Base-by-base conservation (phyloP, 148 eudicot species). In the Drosera capensis region DNA sequence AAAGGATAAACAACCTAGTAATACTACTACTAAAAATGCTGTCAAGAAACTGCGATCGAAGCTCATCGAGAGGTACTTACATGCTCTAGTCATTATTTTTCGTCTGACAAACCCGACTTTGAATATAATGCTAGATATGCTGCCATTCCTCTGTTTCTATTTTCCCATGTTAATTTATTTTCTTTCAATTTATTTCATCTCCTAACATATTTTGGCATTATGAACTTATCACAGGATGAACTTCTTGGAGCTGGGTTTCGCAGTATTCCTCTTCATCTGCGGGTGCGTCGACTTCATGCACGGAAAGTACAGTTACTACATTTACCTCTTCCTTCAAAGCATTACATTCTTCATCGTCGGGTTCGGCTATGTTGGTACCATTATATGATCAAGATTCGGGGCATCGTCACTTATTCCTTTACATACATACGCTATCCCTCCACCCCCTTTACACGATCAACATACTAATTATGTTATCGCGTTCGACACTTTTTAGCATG, bases 361-460 rank as follows among this genome's bases (percentile, higher is more conserved):
- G 14, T 66, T 90, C 19, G 99, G 99, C 46, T 90, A 81, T 47
- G 64, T 90, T 23, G 99, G 99, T 57, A 90, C 97, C 49, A 72
- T 90, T 19, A 75, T 90, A 45, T 13, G 8, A 41, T 17, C 20
- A 1, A 14, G 17, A 17, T 3, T 15, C 35, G 35, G 43, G 18
- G 17, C 43, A 14, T 7, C 43, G 17, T 1, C 43, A n/a, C 18
- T n/a, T 13, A 39, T 37, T 3, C n/a, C n/a, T 15, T 37, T 14
- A 14, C 40, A 28, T 28, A 28, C 31, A 28, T 28, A n/a, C n/a
- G n/a, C n/a, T n/a, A n/a, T 28, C 6, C 31, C 31, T 28, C 31
- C 9, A 4, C 4, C 31, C 31, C 31, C 4, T 28, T 28, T 28
- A 3, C 31, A 28, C 31, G 6, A 3, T 9, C n/a, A 9, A 28